A percentile compares a stretch with the other conserved stretches of the same genome.
Evolutionary conservation across 257 asterid species (phyloP).

Genomic region (Osmanthus fragrans): DNA sequence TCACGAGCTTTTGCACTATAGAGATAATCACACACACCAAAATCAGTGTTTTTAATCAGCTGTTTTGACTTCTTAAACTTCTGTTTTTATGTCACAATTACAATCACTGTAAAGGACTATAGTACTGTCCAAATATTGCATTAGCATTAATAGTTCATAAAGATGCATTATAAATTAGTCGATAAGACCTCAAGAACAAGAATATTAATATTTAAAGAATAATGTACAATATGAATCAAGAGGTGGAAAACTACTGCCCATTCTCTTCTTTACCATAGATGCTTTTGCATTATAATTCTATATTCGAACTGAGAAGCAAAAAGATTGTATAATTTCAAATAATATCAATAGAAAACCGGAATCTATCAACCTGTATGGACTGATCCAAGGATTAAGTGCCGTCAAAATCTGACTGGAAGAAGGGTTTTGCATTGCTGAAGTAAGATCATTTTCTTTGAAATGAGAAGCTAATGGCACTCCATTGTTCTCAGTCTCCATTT

Average conservation of each 20-base stretch:
- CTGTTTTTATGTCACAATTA: neutral
- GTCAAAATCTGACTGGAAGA: constrained; percentile 23
- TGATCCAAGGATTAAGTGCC: constrained; percentile 50
- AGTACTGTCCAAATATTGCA: neutral
- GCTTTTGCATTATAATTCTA: too few relatives aligned
- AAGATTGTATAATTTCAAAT: neutral
- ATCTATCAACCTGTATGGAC: constrained; percentile 33
- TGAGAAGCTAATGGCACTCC: constrained; percentile 5
- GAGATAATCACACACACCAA: neutral
- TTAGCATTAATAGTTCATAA: neutral
- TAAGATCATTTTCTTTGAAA: constrained; percentile 8
- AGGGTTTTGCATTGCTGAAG: constrained; percentile 20
- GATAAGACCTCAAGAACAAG: neutral
- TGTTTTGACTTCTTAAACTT: neutral
- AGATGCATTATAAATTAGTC: neutral
- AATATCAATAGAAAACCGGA: neutral
- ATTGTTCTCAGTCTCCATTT: constrained; percentile 27
- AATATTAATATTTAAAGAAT: neutral
- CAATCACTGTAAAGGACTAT: neutral
- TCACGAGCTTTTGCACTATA: constrained; percentile 32
- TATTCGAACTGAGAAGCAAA: too few relatives aligned
- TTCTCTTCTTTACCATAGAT: too few relatives aligned
- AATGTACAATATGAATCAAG: neutral
- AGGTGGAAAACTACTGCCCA: too few relatives aligned
- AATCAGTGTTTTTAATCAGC: neutral